Evolutionary conservation across 495 filamentous ascomycete species (phyloP).

Genomic region (Neurospora pannonica): DNA sequence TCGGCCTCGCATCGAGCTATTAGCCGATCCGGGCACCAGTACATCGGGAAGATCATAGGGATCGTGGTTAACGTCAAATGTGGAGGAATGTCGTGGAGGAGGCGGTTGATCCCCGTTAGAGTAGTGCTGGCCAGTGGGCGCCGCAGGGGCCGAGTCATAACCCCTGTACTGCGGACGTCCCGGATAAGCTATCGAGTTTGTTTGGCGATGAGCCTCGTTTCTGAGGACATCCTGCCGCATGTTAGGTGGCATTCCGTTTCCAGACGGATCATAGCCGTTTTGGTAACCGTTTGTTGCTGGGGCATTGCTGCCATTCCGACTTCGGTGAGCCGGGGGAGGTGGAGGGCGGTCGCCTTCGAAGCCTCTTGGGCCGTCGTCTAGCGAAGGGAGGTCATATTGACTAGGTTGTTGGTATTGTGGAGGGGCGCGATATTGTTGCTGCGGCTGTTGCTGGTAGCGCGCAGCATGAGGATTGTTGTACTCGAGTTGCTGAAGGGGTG

Average conservation of each 20-base stretch:
- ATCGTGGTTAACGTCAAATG: constrained; percentile 37
- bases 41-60: constrained; percentile 1
- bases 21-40: background rate
- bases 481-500: constrained; percentile 34
- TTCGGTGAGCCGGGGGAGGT: constrained; percentile 36
- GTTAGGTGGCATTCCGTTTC: constrained; percentile 24
- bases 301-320: constrained; percentile 28
- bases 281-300: constrained; percentile 25
- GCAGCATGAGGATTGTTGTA: constrained; percentile 30
- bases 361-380: constrained; percentile 4
- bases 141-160: constrained; percentile 32
- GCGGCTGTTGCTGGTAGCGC: constrained; percentile 24
- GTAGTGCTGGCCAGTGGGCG: constrained; percentile 19
- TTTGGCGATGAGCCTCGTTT: constrained; percentile 38
- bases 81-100: constrained; percentile 37
- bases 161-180: constrained; percentile 38
- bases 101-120: constrained; percentile 20
- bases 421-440: constrained; percentile 20
- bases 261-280: constrained; percentile 18
- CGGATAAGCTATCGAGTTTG: constrained; percentile 32
- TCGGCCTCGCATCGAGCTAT: background rate
- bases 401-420: constrained; percentile 11
- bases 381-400: constrained; percentile 8
- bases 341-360: constrained; percentile 31
- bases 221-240: constrained; percentile 41